Base-by-base conservation (phyloP, 257 asterid genomes). In the Hygrophila difformis region DNA sequence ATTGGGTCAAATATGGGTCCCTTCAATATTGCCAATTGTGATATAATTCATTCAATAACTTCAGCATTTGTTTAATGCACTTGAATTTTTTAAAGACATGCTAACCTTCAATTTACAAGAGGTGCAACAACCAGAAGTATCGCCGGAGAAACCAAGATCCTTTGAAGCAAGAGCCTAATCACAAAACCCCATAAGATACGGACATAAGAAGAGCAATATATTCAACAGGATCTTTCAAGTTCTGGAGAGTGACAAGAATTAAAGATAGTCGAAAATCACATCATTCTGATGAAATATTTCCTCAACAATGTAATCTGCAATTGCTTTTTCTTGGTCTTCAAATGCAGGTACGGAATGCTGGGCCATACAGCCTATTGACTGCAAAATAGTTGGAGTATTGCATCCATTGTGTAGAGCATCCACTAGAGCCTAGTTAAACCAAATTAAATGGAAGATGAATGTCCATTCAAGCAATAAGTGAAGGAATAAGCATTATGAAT, bases 351-450 rank as follows among this genome's bases (percentile, higher is more conserved):
- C 45, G 13, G 74, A 83, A 63, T 76, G 64, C 41, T 80, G 97
- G 22, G 93, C 85, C 66, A 84, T 49, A 53, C 97, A 83, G 57
- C 97, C 95, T 49, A 87, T 56, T 57, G 95, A 83, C 77, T 87
- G 91, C 75, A 87, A 72, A 20, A 78, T 76, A 26, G 95, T 74
- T 15, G 87, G 81, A 61, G 62, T 42, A 69, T 78, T 77, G 64
- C 64, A 53, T 63, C 85, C 76, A 1, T 31, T 51, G 44, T 41
- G 57, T 64, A 87, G 70, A 66, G 79, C 67, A 63, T 80, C 76
- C 77, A 77, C 69, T 44, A 87, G 87, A 23, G 18, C 66, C 97
- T 83, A 41, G 44, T 53, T 12, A 44, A 46, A 54, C 24, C 52
- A 63, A 41, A 11, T 59, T 44, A 47, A 47, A 33, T 38, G 62